Percentiles rank a stretch among this genome's conserved stretches.
These are phyloP conservation scores for Coleophoma crateriformis DNA, from an alignment of 2,329 filamentous ascomycete genomes.

Conservation along the genomic window DNA sequence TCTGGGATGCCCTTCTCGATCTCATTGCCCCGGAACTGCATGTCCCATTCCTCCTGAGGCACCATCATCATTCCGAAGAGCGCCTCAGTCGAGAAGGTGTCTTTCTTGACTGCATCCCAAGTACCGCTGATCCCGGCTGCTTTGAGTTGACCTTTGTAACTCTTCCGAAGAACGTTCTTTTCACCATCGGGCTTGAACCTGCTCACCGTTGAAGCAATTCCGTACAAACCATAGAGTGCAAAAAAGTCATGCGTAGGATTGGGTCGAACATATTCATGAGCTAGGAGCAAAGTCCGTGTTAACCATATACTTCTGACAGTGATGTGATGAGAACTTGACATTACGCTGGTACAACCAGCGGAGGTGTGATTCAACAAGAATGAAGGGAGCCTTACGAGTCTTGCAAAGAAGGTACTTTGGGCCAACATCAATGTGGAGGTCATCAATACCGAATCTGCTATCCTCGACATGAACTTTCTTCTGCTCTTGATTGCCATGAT, in stretches of 20 bases:
- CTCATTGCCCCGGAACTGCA: constrained; percentile 46
- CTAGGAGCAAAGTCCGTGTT: constrained; percentile 25
- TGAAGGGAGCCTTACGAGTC: constrained; percentile 58
- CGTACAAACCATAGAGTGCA: constrained; percentile 48
- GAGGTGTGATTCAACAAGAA: constrained; percentile 11
- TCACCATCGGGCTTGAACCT: constrained; percentile 59
- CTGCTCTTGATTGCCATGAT: constrained; percentile 47
- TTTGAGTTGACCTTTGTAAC: constrained; percentile 65
- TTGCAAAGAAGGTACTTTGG: constrained; percentile 62
- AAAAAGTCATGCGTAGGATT: constrained; percentile 52
- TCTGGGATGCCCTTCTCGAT: constrained; percentile 47
- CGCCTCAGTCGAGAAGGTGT: constrained; percentile 43
- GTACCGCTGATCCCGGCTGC: constrained; percentile 54
- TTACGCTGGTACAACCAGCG: constrained; percentile 9
- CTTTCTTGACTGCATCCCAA: constrained; percentile 54
- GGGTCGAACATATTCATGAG: constrained; percentile 32
- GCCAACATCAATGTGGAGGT: constrained; percentile 61
- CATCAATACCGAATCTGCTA: constrained; percentile 55
- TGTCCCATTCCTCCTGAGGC: constrained; percentile 53
- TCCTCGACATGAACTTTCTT: constrained; percentile 61
- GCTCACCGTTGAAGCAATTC: constrained; percentile 55
- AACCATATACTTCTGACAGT: constrained; percentile 23
- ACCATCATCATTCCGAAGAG: constrained; percentile 45
- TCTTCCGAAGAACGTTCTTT: constrained; percentile 62
- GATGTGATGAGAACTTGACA: constrained; percentile 10